Evolutionary conservation across 2,329 filamentous ascomycete species (phyloP).

Genomic region (Curvularia hawaiiensis): DNA sequence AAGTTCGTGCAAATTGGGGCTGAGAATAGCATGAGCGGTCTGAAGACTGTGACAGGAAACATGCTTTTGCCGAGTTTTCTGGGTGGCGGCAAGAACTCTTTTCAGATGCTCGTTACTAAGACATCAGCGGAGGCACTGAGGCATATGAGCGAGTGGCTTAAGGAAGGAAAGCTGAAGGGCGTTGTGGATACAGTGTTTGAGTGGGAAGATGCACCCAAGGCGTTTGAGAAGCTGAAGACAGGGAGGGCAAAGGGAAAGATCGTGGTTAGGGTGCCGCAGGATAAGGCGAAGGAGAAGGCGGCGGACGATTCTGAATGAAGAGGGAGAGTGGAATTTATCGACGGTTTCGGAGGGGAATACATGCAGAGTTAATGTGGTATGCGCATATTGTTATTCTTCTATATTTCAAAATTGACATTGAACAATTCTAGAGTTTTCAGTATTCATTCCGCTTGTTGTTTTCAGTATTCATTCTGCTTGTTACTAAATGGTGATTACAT

Average conservation of each 20-base stretch:
- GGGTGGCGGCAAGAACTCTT: conserved; percentile 57
- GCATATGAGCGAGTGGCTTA: conserved; percentile 60
- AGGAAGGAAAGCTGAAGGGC: conserved; percentile 62
- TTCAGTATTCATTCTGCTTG: not conserved
- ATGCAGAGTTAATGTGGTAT: not conserved
- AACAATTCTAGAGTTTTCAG: not conserved
- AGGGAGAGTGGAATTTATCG: not conserved
- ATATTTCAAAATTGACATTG: not conserved
- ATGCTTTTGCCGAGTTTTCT: conserved; percentile 53
- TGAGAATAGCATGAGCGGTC: conserved; percentile 21
- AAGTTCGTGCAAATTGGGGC: conserved; percentile 51
- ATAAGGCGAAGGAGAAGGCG: conserved; percentile 24
- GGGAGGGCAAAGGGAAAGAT: conserved; percentile 65
- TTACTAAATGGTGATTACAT: not conserved
- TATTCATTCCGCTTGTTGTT: not conserved
- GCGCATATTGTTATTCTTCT: not conserved
- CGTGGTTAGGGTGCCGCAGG: conserved; percentile 49
- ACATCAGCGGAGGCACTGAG: conserved; percentile 53
- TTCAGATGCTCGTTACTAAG: conserved; percentile 46
- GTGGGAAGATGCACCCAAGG: conserved; percentile 62
- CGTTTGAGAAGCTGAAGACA: conserved; percentile 63
- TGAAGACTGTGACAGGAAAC: conserved; percentile 44
- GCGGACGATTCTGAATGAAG: not conserved
- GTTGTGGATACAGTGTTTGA: conserved; percentile 62
- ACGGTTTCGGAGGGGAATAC: not conserved